These are phyloP conservation scores for Chlorokybus atmophyticus DNA, from an alignment of 139 green algal genomes.

Conservation along the genomic window DNA sequence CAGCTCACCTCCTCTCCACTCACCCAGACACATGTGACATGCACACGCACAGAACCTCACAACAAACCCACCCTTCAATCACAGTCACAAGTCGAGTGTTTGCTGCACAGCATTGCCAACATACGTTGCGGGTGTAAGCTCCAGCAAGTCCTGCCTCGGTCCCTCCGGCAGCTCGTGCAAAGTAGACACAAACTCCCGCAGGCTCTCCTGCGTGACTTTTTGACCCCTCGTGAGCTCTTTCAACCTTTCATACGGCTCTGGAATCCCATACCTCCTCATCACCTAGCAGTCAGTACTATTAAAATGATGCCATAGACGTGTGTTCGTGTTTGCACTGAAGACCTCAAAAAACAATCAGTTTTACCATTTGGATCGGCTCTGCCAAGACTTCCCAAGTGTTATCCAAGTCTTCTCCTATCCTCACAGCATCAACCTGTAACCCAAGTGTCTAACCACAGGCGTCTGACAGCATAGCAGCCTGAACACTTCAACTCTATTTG, in stretches of 20 bases:
- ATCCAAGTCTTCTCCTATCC: slow-evolving; percentile 29
- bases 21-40: too few relatives aligned
- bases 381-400: slow-evolving; percentile 61
- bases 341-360: not conserved
- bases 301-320: not conserved
- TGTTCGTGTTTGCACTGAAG: not conserved
- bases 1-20: too few relatives aligned
- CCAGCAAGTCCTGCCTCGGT: slow-evolving; percentile 47
- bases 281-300: slow-evolving; percentile 8
- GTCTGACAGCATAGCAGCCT: too few relatives aligned
- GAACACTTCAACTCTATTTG: too few relatives aligned
- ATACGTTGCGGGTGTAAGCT: slow-evolving; percentile 74
- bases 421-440: slow-evolving; percentile 6
- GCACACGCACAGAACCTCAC: not conserved
- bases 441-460: too few relatives aligned
- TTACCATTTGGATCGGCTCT: slow-evolving; percentile 91
- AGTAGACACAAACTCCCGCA: slow-evolving; percentile 61
- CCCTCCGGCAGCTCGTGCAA: slow-evolving; percentile 51
- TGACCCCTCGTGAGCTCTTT: slow-evolving; percentile 90
- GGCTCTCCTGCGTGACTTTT: slow-evolving; percentile 44
- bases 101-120: slow-evolving; percentile 69
- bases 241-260: slow-evolving; percentile 96
- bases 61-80: not conserved
- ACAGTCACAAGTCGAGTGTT: not conserved
- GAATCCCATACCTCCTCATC: slow-evolving; percentile 65